These are phyloP conservation scores for Amylocarpus encephaloides DNA, from an alignment of 2,329 filamentous ascomycete species.

Conservation along the genomic window DNA sequence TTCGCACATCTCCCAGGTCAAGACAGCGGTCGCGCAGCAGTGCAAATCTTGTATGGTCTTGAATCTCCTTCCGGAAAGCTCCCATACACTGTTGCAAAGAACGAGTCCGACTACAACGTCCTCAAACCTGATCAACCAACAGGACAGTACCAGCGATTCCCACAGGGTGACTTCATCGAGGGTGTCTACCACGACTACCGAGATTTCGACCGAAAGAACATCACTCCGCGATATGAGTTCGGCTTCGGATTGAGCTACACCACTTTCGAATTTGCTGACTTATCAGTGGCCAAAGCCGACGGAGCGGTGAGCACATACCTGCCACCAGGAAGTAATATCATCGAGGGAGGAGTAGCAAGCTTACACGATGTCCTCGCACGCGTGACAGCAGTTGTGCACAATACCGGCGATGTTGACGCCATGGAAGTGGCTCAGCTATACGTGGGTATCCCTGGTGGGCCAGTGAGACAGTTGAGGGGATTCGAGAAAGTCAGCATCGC, in stretches of 20 bases:
- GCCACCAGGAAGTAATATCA: constrained; percentile 39
- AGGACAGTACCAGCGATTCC: constrained; percentile 47
- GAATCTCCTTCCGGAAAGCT: constrained; percentile 27
- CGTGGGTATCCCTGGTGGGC: constrained; percentile 34
- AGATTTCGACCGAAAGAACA: constrained; percentile 38
- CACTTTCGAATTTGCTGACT: constrained; percentile 42
- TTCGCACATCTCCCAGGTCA: constrained; percentile 71
- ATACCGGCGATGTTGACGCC: constrained; percentile 40
- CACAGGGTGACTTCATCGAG: constrained; percentile 42
- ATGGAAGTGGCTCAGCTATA: constrained; percentile 32
- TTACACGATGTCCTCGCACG: constrained; percentile 49
- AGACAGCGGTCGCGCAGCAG: constrained; percentile 47
- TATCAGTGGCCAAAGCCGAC: constrained; percentile 31
- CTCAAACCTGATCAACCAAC: constrained; percentile 40
- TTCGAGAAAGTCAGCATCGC: constrained; percentile 51
- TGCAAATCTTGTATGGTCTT: constrained; percentile 28
- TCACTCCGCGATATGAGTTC: constrained; percentile 34
- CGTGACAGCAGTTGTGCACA: constrained; percentile 44
- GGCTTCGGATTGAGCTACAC: constrained; percentile 50
- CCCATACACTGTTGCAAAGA: constrained; percentile 51
- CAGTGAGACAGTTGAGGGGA: constrained; percentile 55
- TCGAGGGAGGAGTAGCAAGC: constrained; percentile 46
- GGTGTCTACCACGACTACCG: constrained; percentile 46
- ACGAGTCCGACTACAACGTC: constrained; percentile 45
- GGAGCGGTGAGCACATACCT: constrained; percentile 38